Evolutionary conservation across 2,329 filamentous ascomycete genomes (phyloP), one percentile per base, ranked within the genome.

Genomic region (Phoma sp.): DNA sequence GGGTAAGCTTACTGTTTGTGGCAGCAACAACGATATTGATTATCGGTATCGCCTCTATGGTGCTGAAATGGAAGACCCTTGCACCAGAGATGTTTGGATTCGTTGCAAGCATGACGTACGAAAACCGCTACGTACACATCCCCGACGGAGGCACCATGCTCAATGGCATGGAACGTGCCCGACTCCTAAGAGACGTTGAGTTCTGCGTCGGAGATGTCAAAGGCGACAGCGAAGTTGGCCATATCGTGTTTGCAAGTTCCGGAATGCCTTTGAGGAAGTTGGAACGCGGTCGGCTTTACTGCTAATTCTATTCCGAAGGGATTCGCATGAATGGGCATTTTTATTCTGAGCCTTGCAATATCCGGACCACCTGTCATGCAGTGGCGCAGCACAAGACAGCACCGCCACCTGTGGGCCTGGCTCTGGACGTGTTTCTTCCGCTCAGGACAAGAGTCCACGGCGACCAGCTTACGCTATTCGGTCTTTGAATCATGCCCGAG

Each of bases 51-150:
- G 40, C 41, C 1, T 57, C 64, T 0, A 22, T 72, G 1, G 11
- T 71, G 0, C 55, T 75, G 0, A 73, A 74, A 18, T 40, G 55
- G 3, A 56, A 43, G 7, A 72, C 67, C 1, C 57, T 71, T 2
- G 70, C 68, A 0, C 73, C 73, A 0, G 72, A 75, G 27, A 50
- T 75, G 45, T 71, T 75, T 25, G 70, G 72, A 1, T 74, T 66
- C 25, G 72, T 75, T 0, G 43, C 72, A 1, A 74, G 71, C 45
- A 71, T 75, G 68, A 75, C 72, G 0, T 75, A 75, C 30, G 68
- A 75, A 25, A 74, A 74, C 35, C 68, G 62, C 1, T 69, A 61
- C 35, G 23, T 75, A 23, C 65, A 51, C 2, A 49, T 75, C 1
- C 68, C 69, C 0, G 7, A 55, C 3, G 70, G 70, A 4, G 72